phyloP scores from a whole-genome alignment of 2,329 filamentous ascomycete genomes.

The Arthroderma uncinatum region DNA sequence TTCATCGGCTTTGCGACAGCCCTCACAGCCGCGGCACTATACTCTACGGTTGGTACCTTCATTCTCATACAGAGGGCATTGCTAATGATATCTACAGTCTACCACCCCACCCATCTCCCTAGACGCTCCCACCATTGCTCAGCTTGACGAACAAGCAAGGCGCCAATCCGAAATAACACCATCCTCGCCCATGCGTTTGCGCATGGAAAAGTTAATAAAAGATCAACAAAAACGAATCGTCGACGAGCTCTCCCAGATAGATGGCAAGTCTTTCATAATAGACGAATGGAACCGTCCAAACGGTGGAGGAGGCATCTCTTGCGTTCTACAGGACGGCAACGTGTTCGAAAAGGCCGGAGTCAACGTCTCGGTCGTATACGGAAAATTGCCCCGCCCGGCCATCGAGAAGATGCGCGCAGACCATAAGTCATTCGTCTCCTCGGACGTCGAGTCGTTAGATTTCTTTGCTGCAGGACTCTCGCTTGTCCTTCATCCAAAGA shows the following conservation, averaged over 20 bases:
- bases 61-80: not conserved
- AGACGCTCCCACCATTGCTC: conserved; percentile 55
- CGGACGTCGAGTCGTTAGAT: conserved; percentile 67
- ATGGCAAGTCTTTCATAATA: conserved; percentile 67
- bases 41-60: not conserved
- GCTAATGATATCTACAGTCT: conserved; percentile 7
- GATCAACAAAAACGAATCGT: conserved; percentile 85
- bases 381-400: conserved; percentile 71
- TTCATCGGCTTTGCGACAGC: conserved; percentile 4
- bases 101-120: conserved; percentile 3
- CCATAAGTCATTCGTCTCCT: conserved; percentile 75
- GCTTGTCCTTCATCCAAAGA: conserved; percentile 82
- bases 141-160: conserved; percentile 72
- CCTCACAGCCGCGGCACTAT: conserved; percentile 1
- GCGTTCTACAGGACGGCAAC: conserved; percentile 88
- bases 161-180: conserved; percentile 63
- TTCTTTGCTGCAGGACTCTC: conserved; percentile 95
- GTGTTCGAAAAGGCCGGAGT: conserved; percentile 97
- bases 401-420: conserved; percentile 90
- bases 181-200: conserved; percentile 85
- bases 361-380: conserved; percentile 91
- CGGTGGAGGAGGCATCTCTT: conserved; percentile 87
- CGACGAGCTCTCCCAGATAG: conserved; percentile 66
- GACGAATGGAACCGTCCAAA: conserved; percentile 82
- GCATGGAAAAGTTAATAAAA: conserved; percentile 95